Evolutionary conservation across 371 early-diverging fungal species (phyloP).

Genomic region (Apophysomyces elegans): DNA sequence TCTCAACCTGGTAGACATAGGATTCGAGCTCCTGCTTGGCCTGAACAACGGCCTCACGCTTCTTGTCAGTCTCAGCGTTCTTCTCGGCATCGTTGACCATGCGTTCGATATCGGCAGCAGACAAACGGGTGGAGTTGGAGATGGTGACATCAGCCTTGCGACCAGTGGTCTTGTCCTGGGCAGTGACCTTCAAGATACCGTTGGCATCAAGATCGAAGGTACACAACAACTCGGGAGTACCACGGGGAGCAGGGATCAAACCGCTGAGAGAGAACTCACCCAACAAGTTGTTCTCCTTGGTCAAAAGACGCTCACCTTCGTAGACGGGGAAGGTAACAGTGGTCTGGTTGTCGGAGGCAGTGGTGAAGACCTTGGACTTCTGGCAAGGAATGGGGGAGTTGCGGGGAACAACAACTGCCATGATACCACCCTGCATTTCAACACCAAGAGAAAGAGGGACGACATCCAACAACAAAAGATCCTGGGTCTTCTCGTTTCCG

Average conservation of each 20-base stretch:
- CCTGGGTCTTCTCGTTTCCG: slow-evolving; percentile 69
- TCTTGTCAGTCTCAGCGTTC: slow-evolving; percentile 85
- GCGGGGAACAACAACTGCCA: slow-evolving; percentile 80
- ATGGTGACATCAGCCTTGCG: slow-evolving; percentile 90
- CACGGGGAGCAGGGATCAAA: slow-evolving; percentile 89
- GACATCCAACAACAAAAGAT: slow-evolving; percentile 85
- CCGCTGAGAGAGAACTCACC: slow-evolving; percentile 91
- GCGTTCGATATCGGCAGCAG: slow-evolving; percentile 88
- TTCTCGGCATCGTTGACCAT: slow-evolving; percentile 90
- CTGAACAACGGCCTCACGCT: slow-evolving; percentile 77
- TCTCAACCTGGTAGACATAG: slow-evolving; percentile 87
- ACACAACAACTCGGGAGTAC: slow-evolving; percentile 91
- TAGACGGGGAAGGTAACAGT: slow-evolving; percentile 92
- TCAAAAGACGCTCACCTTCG: slow-evolving; percentile 92
- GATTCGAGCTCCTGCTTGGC: slow-evolving; percentile 89
- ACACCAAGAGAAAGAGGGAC: slow-evolving; percentile 92
- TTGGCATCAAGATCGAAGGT: slow-evolving; percentile 96
- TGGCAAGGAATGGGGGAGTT: slow-evolving; percentile 93
- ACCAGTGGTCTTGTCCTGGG: slow-evolving; percentile 91
- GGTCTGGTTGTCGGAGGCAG: slow-evolving; percentile 94
- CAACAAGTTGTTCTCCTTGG: slow-evolving; percentile 93
- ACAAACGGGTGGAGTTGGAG: slow-evolving; percentile 90
- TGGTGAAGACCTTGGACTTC: slow-evolving; percentile 92
- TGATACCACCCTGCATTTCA: slow-evolving; percentile 92
- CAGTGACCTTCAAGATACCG: slow-evolving; percentile 94